Conservation (phyloP, 768 basidiomycete genomes). For the Panaeolus cyanescens region DNA sequence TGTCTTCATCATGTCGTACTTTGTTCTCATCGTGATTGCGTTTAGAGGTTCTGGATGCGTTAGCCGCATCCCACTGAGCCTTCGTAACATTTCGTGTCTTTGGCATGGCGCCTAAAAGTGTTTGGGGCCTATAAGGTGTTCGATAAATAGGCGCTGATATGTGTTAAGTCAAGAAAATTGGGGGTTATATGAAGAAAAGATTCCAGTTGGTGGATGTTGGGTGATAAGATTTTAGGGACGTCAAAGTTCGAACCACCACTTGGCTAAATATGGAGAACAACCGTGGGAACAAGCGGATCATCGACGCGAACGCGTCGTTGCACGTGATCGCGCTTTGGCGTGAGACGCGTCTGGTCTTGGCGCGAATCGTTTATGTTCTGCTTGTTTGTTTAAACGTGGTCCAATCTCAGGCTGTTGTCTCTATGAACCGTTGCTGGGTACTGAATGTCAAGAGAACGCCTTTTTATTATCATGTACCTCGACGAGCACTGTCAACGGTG, state of each 20-base stretch:
- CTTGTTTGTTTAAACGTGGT: not conserved
- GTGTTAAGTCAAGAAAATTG: not conserved
- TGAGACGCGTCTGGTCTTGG: not conserved
- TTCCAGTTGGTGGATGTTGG: not conserved
- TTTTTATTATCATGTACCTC: not conserved
- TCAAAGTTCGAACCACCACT: not conserved
- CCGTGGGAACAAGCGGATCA: not conserved
- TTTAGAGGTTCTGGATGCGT: not conserved
- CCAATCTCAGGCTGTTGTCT: not conserved
- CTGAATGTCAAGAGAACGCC: not conserved
- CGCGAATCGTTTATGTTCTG: not conserved
- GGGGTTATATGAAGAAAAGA: not conserved
- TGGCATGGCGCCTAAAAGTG: conserved; percentile 5
- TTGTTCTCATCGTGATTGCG: conserved; percentile 5
- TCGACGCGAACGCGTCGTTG: not conserved
- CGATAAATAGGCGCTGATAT: not conserved
- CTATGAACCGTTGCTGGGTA: not conserved
- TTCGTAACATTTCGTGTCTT: conserved; percentile 8
- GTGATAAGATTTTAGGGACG: conserved; percentile 3
- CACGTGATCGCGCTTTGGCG: not conserved
- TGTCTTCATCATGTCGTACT: conserved; percentile 9
- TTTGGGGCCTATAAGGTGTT: not conserved
- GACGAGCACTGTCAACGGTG: not conserved
- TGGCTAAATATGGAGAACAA: not conserved
- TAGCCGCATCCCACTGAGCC: conserved; percentile 6